Percentiles rank a stretch among this genome's conserved stretches.
phyloP scores from a whole-genome alignment of 2,329 filamentous ascomycete species.

The Sporothrix variecibatus region DNA sequence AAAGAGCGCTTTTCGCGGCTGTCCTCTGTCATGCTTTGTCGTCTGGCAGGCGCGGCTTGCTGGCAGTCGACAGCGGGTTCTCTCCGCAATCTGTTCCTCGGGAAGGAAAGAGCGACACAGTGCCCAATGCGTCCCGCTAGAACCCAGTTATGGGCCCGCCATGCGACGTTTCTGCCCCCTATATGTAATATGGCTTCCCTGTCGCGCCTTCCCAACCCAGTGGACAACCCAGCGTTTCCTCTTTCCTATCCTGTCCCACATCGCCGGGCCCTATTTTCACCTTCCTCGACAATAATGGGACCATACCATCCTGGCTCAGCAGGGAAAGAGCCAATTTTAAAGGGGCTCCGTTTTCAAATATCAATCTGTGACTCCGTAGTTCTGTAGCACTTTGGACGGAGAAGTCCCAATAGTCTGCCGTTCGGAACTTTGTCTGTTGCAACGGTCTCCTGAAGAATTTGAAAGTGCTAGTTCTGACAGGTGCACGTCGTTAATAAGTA shows the following conservation, averaged over 20 bases:
- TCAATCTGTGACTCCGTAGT: neutral
- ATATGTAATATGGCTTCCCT: neutral
- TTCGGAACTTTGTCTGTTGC: neutral
- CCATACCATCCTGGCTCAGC: neutral
- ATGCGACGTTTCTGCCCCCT: neutral
- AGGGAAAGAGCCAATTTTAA: slow-evolving; percentile 20
- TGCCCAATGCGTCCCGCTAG: neutral
- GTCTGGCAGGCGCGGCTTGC: neutral
- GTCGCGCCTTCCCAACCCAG: neutral
- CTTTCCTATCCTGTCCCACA: slow-evolving; percentile 17
- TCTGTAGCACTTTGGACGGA: slow-evolving; percentile 2
- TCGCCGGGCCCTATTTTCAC: slow-evolving; percentile 6
- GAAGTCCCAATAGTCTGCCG: neutral
- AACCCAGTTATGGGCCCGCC: neutral
- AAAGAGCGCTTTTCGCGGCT: neutral
- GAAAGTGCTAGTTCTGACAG: neutral
- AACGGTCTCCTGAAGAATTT: slow-evolving; percentile 5
- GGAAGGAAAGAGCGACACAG: neutral
- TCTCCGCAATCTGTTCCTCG: neutral
- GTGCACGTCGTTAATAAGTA: neutral
- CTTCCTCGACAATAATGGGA: neutral
- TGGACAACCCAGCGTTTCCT: neutral
- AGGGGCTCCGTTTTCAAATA: neutral
- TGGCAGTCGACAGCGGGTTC: neutral
- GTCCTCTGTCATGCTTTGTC: neutral